Conservation (phyloP, 2,329 filamentous ascomycete species). For the Endocalyx cinctus region DNA sequence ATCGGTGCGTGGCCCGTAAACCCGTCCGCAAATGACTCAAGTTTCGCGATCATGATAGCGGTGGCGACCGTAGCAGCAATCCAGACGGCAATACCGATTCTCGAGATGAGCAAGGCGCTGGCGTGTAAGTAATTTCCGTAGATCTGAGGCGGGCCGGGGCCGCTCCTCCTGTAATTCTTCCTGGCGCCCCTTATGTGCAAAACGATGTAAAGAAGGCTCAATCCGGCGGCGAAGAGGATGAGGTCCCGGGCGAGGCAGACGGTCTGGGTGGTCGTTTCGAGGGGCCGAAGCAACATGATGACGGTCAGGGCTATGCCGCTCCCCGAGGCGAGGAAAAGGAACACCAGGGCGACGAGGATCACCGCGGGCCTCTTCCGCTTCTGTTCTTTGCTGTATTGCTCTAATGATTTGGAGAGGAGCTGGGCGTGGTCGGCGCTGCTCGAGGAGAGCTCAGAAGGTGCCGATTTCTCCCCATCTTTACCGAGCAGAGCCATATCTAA, state of each 20-base stretch:
- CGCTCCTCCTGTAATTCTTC: constrained; percentile 15
- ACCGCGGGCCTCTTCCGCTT: constrained; percentile 18
- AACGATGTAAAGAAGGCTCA: constrained; percentile 22
- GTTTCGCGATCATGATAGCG: constrained; percentile 20
- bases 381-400: constrained; percentile 17
- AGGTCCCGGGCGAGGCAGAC: constrained; percentile 26
- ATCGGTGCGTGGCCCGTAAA: constrained; percentile 24
- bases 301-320: constrained; percentile 24
- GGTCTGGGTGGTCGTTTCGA: constrained; percentile 13
- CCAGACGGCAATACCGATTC: constrained; percentile 26
- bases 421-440: constrained; percentile 13
- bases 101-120: constrained; percentile 23
- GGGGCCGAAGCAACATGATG: constrained; percentile 18
- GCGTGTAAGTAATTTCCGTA: constrained; percentile 25
- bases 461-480: constrained; percentile 7
- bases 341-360: constrained; percentile 22
- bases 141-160: constrained; percentile 20
- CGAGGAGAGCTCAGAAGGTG: constrained; percentile 9
- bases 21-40: constrained; percentile 7
- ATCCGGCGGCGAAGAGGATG: constrained; percentile 22
- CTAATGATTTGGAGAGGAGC: constrained; percentile 18
- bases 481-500: no score
- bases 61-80: constrained; percentile 24
- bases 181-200: constrained; percentile 25
- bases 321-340: constrained; percentile 24